Base-by-base conservation (phyloP, 139 green algal genomes). In the Picochlorum sp. region DNA sequence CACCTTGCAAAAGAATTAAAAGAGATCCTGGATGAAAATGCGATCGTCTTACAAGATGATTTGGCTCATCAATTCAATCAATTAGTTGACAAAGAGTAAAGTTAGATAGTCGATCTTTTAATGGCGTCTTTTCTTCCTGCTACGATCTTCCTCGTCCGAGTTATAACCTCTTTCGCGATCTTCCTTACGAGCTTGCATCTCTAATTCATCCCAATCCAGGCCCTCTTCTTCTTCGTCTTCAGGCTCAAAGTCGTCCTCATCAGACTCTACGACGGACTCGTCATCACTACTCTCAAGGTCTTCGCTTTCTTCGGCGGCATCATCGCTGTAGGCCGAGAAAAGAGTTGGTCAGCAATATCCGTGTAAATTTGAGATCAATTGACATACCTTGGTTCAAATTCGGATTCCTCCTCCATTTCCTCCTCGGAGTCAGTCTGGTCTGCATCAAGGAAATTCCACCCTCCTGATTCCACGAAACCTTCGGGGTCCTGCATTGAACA, bases 391-490 rank as follows among this genome's bases (percentile, higher is more conserved):
- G 71, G 71, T 4, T 58, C 65, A 32, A 89, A 90, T 61, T 85
- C 87, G 54, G 91, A 88, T 45, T 80, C 82, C 44, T 81, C 75
- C 18, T 85, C 88, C 13, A 80, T 86, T 30, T 92, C 87, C 0
- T 82, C 86, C 11, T 88, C 86, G 23, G 62, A 77, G 49, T 94
- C 90, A 21, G 60, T 82, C 60, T 83, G 85, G 66, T 97, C 87
- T 50, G 87, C 82, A 82, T 98, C 88, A 37, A 99, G 79, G 76
- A 99, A 99, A 70, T 87, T 83, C 93, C 93, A 99, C 28, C 93
- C 93, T 28, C 93, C 93, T 20, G 87, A 73, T 54, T 89, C 85
- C 4, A 96, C 68, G 63, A 97, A 97, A 20, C 70, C 81, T 32
- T 97, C 82, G 0, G 92, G 92, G 73, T 98, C 88, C 51, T 54